phyloP scores from a whole-genome alignment of 2,329 filamentous ascomycete genomes.

The Fusarium sororula region DNA sequence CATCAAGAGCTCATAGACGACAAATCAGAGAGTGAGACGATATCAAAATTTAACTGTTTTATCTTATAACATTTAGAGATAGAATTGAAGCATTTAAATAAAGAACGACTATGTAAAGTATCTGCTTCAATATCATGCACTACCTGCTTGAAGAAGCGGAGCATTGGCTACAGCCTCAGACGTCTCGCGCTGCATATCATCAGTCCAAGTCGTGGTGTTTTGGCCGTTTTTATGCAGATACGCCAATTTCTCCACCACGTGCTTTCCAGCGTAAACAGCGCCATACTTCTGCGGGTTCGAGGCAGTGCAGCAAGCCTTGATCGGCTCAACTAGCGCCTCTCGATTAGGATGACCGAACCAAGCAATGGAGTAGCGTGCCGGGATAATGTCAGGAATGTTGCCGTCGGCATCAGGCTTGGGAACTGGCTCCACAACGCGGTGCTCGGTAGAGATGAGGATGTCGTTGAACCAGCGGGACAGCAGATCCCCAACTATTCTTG shows the following conservation, averaged over 20 bases:
- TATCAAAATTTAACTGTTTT: accelerated
- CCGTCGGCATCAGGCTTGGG: background rate
- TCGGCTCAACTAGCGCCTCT: background rate
- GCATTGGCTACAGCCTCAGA: background rate
- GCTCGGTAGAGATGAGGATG: background rate
- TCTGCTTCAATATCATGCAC: background rate
- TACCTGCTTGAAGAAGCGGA: background rate
- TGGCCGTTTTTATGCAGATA: background rate
- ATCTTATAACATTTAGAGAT: no score
- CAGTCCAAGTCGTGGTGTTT: background rate
- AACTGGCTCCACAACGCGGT: background rate
- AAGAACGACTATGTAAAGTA: no score
- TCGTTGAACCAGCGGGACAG: background rate
- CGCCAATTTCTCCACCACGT: background rate
- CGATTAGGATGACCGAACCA: background rate
- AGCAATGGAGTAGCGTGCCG: background rate
- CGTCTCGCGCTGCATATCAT: background rate
- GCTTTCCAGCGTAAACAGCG: background rate
- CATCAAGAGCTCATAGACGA: accelerated
- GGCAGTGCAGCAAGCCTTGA: background rate
- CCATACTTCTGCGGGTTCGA: background rate
- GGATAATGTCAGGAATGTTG: background rate
- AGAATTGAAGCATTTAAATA: background rate
- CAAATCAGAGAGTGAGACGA: background rate
- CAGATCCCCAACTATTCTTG: background rate